Base-by-base conservation (phyloP, 179 eudicot species). In the Silene coronaria region DNA sequence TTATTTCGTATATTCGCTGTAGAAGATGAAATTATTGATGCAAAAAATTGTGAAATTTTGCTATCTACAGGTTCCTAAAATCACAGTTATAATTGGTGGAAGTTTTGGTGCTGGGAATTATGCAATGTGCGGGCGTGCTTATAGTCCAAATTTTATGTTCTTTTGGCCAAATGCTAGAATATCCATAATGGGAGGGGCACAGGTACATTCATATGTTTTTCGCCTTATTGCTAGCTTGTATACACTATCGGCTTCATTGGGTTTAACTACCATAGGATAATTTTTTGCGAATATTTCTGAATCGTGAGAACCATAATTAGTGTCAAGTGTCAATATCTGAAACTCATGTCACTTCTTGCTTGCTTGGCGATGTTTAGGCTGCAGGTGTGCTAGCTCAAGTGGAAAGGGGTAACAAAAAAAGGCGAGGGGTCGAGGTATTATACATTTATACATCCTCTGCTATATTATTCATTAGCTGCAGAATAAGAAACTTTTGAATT, bases 61-160 rank as follows among this genome's bases (percentile, higher is more conserved):
- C 59, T 51, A 51, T 78, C 48, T 74, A 58, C 88, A 93, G 99
- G 99, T 96, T 75, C 99, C 99, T 17, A 96, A 93, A 85, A 84
- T 96, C 74, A 96, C 99, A 7, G 61, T 93, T 27, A 79, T 96
- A 23, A 79, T 96, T 73, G 99, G 97, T 72, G 99, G 97, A 87
- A 96, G 99, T 88, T 96, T 96, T 85, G 99, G 99, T 75, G 99
- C 97, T 73, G 99, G 99, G 62, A 96, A 96, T 75, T 96, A 93
- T 82, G 99, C 97, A n/a, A 96, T 96, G 99, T 96, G 97, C 75
- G 97, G 99, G 62, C 97, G 99, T 73, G 99, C 99, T 58, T 96
- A 93, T 80, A 96, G 97, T 83, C 99, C 99, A 11, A 73, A 93
- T 77, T 96, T 96, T 82, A 84, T 96, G 89, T 96, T 93, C 86